A percentile compares a stretch with the other conserved stretches of the same genome.
These are phyloP conservation scores for Irpex lacteus DNA, from an alignment of 1,284 basidiomycete species.

Conservation along the genomic window DNA sequence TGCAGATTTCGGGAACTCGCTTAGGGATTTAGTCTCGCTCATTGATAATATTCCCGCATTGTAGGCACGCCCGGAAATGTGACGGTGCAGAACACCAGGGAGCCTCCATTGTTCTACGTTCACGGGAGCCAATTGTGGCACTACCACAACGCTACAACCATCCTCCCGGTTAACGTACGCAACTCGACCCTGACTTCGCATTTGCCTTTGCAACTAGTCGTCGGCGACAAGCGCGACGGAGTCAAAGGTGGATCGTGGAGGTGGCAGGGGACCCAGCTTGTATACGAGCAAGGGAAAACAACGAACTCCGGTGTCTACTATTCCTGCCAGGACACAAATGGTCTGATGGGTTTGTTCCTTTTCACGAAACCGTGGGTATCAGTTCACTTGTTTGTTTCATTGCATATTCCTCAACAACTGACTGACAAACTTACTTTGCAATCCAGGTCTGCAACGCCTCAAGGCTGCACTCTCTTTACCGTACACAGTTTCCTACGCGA, in stretches of 20 bases:
- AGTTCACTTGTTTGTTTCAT: no score
- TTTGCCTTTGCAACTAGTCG: constrained; percentile 45
- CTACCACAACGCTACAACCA: constrained; percentile 52
- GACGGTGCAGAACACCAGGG: constrained; percentile 23
- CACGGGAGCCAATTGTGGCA: constrained; percentile 49
- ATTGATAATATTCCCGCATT: background rate
- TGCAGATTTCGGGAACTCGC: background rate
- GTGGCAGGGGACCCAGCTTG: constrained; percentile 55
- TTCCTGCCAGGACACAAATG: constrained; percentile 39
- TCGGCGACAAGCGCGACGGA: constrained; percentile 38
- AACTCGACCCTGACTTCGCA: constrained; percentile 45
- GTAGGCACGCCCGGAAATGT: constrained; percentile 30
- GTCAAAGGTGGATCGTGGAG: constrained; percentile 45
- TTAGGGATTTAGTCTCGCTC: background rate
- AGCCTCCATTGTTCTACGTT: constrained; percentile 52
- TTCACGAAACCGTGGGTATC: constrained; percentile 44
- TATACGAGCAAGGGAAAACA: constrained; percentile 44
- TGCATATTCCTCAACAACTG: background rate
- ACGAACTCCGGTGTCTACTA: constrained; percentile 52
- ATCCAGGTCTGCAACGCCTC: constrained; percentile 21
- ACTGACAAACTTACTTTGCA: constrained; percentile 1
- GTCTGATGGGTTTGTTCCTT: constrained; percentile 43
- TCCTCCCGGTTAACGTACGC: constrained; percentile 51
- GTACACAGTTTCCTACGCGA: constrained; percentile 41
- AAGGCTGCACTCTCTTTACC: constrained; percentile 41